Evolutionary conservation across 2,329 filamentous ascomycete species (phyloP).

Genomic region (Leptodontidium sp.): DNA sequence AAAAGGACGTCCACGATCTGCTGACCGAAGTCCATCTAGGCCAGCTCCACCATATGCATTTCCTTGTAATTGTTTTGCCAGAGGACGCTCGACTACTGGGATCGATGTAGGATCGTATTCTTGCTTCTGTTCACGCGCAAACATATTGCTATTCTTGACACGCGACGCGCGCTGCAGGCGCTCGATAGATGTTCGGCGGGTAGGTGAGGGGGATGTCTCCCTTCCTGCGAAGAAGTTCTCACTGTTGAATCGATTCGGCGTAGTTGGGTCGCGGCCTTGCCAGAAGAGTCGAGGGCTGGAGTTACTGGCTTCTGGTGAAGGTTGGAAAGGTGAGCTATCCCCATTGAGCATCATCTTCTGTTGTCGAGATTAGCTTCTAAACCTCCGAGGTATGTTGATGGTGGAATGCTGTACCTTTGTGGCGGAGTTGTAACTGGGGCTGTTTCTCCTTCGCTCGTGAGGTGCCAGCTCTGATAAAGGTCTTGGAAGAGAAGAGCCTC

Average conservation of each 20-base stretch:
- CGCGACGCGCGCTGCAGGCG: conserved; percentile 93
- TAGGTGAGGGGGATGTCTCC: conserved; percentile 68
- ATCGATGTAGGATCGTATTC: conserved; percentile 87
- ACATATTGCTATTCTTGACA: conserved; percentile 98
- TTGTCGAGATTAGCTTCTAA: conserved; percentile 40
- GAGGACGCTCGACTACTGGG: conserved; percentile 81
- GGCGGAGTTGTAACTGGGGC: conserved; percentile 84
- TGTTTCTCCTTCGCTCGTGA: conserved; percentile 87
- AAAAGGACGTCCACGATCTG: conserved; percentile 52
- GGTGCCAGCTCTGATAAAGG: conserved; percentile 90
- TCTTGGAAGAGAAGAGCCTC: conserved; percentile 64
- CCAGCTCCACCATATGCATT: conserved; percentile 72
- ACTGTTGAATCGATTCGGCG: conserved; percentile 66
- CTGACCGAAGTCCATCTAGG: conserved; percentile 60
- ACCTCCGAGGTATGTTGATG: conserved; percentile 37
- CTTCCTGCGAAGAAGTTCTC: conserved; percentile 75
- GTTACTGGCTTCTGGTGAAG: conserved; percentile 74
- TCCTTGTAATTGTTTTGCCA: conserved; percentile 76
- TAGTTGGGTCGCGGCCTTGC: conserved; percentile 78
- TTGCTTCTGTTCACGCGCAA: conserved; percentile 89
- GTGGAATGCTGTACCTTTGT: conserved; percentile 65
- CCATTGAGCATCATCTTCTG: conserved; percentile 74
- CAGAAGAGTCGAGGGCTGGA: conserved; percentile 86
- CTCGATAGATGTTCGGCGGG: conserved; percentile 90
- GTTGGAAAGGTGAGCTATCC: conserved; percentile 86